phyloP scores from a whole-genome alignment of 1,139 yeast genomes.

The Geotrichum macrosporum region DNA sequence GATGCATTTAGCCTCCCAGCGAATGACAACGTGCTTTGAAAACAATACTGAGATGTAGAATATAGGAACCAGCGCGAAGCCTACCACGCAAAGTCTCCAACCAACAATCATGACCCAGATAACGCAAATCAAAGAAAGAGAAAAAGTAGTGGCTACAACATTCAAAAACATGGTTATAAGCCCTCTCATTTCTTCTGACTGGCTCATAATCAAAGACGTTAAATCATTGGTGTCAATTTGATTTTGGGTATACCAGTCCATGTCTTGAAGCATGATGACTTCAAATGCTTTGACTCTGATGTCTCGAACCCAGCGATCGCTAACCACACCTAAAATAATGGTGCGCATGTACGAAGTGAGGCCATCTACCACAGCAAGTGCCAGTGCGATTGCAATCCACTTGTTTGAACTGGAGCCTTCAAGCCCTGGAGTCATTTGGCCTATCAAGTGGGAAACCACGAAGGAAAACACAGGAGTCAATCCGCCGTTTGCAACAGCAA shows the following conservation, averaged over 20 bases:
- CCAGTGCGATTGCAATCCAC: constrained; percentile 68
- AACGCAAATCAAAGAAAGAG: constrained; percentile 56
- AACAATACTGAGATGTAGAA: constrained; percentile 49
- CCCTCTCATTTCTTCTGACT: constrained; percentile 68
- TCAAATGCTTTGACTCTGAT: constrained; percentile 51
- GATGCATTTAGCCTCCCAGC: constrained; percentile 58
- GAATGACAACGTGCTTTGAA: constrained; percentile 51
- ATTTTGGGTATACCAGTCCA: constrained; percentile 48
- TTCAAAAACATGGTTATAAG: constrained; percentile 60
- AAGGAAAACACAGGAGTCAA: constrained; percentile 74
- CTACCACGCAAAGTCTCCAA: constrained; percentile 83
- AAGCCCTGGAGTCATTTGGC: constrained; percentile 33
- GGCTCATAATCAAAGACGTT: constrained; percentile 69
- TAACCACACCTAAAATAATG: constrained; percentile 49
- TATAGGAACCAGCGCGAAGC: constrained; percentile 66
- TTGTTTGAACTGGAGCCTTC: constrained; percentile 39
- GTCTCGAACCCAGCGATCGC: constrained; percentile 64
- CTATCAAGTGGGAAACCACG: constrained; percentile 59
- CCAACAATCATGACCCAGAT: constrained; percentile 78
- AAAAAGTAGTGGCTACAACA: constrained; percentile 49
- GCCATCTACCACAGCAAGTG: constrained; percentile 61
- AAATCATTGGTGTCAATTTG: constrained; percentile 51
- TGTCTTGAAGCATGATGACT: constrained; percentile 50
- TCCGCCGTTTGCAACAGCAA: constrained; percentile 56
- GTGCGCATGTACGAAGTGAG: constrained; percentile 49